Conservation (phyloP, 2,329 filamentous ascomycete genomes). For the Hypoxylon rubiginosum region DNA sequence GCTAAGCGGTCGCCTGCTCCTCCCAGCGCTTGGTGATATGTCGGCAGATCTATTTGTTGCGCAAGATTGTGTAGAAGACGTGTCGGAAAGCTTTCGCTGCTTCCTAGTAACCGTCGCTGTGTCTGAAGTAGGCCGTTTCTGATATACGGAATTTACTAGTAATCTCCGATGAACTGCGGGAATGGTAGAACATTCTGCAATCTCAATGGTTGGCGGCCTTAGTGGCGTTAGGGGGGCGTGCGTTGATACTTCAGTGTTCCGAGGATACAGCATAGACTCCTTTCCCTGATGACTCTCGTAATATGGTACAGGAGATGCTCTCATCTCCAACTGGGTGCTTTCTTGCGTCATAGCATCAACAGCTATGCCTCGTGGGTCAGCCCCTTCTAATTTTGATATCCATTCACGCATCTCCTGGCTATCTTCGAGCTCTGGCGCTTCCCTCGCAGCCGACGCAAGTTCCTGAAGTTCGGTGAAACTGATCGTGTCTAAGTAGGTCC, state of each 20-base stretch:
- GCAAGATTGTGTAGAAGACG: slow-evolving; percentile 1
- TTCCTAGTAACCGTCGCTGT: slow-evolving; percentile 17
- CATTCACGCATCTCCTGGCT: slow-evolving; percentile 72
- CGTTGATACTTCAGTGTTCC: background rate
- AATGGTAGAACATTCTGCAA: background rate
- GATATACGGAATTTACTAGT: background rate
- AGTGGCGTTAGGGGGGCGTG: slow-evolving; percentile 13
- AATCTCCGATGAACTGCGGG: background rate
- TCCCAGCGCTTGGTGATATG: slow-evolving; percentile 1
- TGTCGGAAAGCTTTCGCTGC: slow-evolving; percentile 18
- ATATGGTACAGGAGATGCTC: slow-evolving; percentile 38
- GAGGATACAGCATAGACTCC: background rate
- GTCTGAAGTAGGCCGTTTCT: slow-evolving; percentile 24
- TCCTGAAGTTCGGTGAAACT: slow-evolving; percentile 78
- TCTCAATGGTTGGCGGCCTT: slow-evolving; percentile 25
- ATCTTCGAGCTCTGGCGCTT: slow-evolving; percentile 64
- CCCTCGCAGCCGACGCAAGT: slow-evolving; percentile 71
- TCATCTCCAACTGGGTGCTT: slow-evolving; percentile 53
- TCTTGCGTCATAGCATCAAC: slow-evolving; percentile 62
- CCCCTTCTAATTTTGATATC: slow-evolving; percentile 70
- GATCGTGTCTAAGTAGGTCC: slow-evolving; percentile 76
- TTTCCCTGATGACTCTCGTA: slow-evolving; percentile 10
- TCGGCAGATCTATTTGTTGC: background rate
- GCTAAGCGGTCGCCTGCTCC: slow-evolving; percentile 35
- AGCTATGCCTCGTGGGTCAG: slow-evolving; percentile 61